phyloP scores from a whole-genome alignment of 306 rosid species.

The Dicorynia guianensis region DNA sequence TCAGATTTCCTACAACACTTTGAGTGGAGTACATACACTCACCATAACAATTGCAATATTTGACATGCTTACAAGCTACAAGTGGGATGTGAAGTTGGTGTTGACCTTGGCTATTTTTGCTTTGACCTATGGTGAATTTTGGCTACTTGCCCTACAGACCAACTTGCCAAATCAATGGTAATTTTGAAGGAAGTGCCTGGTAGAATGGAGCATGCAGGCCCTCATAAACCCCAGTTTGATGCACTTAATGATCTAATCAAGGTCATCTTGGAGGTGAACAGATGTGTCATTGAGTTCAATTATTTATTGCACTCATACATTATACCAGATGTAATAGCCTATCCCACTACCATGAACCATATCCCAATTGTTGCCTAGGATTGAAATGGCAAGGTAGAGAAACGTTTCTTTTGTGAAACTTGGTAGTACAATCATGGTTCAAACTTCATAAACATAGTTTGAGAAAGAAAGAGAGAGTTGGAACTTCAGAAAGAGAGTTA shows the following conservation, averaged over 20 bases:
- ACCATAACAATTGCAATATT: conserved; percentile 14
- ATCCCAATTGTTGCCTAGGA: background rate
- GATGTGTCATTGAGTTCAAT: conserved; percentile 1
- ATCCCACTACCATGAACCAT: background rate
- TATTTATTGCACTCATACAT: conserved; percentile 21
- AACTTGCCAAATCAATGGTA: conserved; percentile 32
- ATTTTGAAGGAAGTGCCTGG: conserved; percentile 24
- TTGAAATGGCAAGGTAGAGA: no score
- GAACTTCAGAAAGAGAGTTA: no score
- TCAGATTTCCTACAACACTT: conserved; percentile 1
- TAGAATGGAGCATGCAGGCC: conserved; percentile 8
- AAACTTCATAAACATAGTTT: no score
- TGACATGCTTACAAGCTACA: no score
- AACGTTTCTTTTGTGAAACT: no score
- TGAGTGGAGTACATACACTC: background rate
- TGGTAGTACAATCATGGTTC: no score
- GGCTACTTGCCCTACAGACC: conserved; percentile 25
- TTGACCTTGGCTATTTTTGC: conserved; percentile 12
- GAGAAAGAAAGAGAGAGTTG: no score
- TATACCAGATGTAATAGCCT: conserved; percentile 1
- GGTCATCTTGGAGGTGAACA: conserved; percentile 18
- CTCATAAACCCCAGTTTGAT: conserved; percentile 19
- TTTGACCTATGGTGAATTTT: conserved; percentile 21
- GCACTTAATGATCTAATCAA: conserved; percentile 24
- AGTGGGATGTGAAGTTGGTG: conserved; percentile 33